A percentile compares a stretch with the other conserved stretches of the same genome.
Conservation (phyloP, 768 basidiomycete species). For the Nidularia pulvinata region DNA sequence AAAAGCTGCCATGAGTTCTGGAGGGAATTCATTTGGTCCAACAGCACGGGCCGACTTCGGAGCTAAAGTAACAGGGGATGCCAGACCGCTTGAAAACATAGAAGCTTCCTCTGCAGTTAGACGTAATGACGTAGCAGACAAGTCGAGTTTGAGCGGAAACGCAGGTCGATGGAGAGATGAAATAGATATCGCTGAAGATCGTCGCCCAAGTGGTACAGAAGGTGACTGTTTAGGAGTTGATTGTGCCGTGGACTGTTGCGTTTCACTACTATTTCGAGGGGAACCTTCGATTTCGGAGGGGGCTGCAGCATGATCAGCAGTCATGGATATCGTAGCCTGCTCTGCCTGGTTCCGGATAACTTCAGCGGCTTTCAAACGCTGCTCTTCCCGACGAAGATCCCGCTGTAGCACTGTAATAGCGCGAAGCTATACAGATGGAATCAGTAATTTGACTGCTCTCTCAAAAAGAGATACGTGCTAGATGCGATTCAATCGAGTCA, state of each 20-base stretch:
- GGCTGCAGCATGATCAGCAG: slow-evolving; percentile 24
- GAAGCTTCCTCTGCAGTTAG: slow-evolving; percentile 64
- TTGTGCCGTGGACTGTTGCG: neutral
- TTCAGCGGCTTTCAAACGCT: slow-evolving; percentile 40
- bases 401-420: slow-evolving; percentile 74
- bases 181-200: slow-evolving; percentile 78
- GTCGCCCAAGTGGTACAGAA: slow-evolving; percentile 37
- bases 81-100: slow-evolving; percentile 56
- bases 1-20: slow-evolving; percentile 69
- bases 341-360: slow-evolving; percentile 3
- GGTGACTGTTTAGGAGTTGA: slow-evolving; percentile 22
- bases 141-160: slow-evolving; percentile 77
- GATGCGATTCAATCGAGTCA: slow-evolving; percentile 71
- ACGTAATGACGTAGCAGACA: slow-evolving; percentile 68
- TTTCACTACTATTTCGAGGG: neutral
- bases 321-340: slow-evolving; percentile 6
- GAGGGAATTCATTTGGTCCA: slow-evolving; percentile 51
- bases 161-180: slow-evolving; percentile 76
- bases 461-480: slow-evolving; percentile 44
- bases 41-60: slow-evolving; percentile 74
- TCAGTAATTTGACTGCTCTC: slow-evolving; percentile 1
- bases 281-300: neutral
- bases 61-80: slow-evolving; percentile 81
- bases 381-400: slow-evolving; percentile 64
- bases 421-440: slow-evolving; percentile 45